These are phyloP conservation scores for Microbotryum scabiosae DNA, from an alignment of 1,284 basidiomycete genomes.

Conservation along the genomic window DNA sequence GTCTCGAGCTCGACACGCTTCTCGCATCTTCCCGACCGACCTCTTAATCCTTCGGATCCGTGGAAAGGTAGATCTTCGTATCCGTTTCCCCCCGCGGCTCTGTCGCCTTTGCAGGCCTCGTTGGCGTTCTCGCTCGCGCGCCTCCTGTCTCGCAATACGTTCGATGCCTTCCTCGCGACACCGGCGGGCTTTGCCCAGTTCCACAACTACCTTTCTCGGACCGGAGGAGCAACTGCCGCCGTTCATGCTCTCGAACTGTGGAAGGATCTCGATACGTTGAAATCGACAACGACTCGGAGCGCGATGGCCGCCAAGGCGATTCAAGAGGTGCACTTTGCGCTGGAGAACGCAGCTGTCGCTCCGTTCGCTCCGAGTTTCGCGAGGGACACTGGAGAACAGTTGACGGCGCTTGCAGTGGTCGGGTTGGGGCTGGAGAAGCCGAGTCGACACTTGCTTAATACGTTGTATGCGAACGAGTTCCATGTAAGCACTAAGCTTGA, in stretches of 20 bases:
- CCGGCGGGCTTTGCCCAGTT: slow-evolving; percentile 5
- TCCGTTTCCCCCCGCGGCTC: not conserved
- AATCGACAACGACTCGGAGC: not conserved
- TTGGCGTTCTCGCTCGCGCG: slow-evolving; percentile 11
- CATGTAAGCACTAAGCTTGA: slow-evolving; percentile 1
- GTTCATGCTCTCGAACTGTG: slow-evolving; percentile 8
- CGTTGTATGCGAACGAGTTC: slow-evolving; percentile 4
- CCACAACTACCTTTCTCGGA: slow-evolving; percentile 9
- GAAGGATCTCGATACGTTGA: slow-evolving; percentile 4
- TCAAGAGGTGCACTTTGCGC: slow-evolving; percentile 4
- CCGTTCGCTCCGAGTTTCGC: too few species aligned
- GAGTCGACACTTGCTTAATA: slow-evolving; percentile 1
- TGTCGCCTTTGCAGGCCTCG: slow-evolving; percentile 9
- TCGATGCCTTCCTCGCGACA: slow-evolving; percentile 3
- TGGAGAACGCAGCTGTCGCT: too few species aligned
- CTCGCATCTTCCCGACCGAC: not conserved
- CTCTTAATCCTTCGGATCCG: not conserved
- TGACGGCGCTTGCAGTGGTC: too few species aligned
- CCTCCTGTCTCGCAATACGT: slow-evolving; percentile 6
- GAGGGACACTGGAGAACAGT: too few species aligned
- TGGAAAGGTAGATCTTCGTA: slow-evolving; percentile 2
- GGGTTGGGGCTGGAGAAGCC: slow-evolving; percentile 6
- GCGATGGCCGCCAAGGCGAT: slow-evolving; percentile 6
- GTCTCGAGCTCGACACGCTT: not conserved
- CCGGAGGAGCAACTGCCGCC: not conserved